Conservation (phyloP, 768 basidiomycete species). For the Xerocomellus amylosporus region DNA sequence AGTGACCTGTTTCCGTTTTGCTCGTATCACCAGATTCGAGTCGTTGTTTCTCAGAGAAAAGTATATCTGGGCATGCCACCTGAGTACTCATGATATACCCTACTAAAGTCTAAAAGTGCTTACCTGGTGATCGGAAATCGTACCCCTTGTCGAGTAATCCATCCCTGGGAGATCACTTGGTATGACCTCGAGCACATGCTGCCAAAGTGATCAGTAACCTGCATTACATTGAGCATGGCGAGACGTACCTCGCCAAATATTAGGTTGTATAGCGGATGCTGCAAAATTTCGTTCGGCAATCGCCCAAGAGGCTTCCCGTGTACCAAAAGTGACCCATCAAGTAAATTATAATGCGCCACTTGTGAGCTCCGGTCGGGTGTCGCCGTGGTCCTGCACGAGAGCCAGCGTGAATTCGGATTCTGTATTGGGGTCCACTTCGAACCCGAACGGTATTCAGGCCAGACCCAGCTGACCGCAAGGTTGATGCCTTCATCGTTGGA, state of each 20-base stretch:
- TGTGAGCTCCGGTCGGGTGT: conserved; percentile 16
- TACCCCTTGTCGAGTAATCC: conserved; percentile 23
- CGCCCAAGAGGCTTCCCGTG: conserved; percentile 26
- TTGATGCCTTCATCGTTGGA: conserved; percentile 11
- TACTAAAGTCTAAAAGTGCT: neutral
- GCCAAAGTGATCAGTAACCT: neutral
- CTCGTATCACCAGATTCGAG: conserved; percentile 19
- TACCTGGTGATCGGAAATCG: conserved; percentile 20
- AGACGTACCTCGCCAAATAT: conserved; percentile 23
- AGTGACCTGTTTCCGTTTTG: neutral
- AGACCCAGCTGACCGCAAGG: conserved; percentile 19
- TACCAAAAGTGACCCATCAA: conserved; percentile 28
- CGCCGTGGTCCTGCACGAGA: conserved; percentile 18
- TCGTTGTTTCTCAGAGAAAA: conserved; percentile 15
- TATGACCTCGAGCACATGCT: conserved; percentile 23
- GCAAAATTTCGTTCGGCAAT: conserved; percentile 19
- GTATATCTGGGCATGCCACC: conserved; percentile 11
- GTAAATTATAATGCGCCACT: conserved; percentile 20
- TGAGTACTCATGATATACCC: neutral
- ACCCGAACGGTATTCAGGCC: conserved; percentile 25
- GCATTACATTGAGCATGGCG: neutral
- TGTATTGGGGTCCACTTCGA: conserved; percentile 20
- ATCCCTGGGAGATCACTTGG: conserved; percentile 27
- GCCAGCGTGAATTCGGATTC: conserved; percentile 20
- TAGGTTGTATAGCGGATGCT: conserved; percentile 17